Evolutionary conservation across 192 early-diverging fungal species (phyloP), one percentile per base, ranked within the genome.

Genomic region (Coemansia nantahalensis): DNA sequence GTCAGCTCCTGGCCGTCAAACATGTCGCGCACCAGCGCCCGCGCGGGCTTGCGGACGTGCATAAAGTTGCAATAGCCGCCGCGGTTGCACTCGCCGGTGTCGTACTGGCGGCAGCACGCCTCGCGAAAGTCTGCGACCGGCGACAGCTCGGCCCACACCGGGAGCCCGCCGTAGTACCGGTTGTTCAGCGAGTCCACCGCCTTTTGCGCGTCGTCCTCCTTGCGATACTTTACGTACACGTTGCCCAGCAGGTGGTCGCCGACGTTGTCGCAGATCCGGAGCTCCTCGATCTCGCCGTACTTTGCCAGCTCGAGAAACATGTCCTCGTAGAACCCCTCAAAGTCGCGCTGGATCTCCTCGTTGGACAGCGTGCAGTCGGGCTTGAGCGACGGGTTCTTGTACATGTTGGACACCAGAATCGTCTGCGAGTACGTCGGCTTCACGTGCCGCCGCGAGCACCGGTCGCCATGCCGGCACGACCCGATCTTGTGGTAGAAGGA

Each of bases 401-500:
- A 99, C 63, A 99, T 83, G 67, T 97, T 96, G 10, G 93, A 86
- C 34, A 97, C 70, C 6, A 99, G 82, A 14, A 99, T 80, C 9
- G 95, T 98, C 72, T 94, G 95, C 34, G 89, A 90, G 63, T 93
- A 97, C 45, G 87, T 90, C 14, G 97, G 97, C 71, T 95, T 93
- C 48, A 97, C 90, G 54, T 99, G 97, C 71, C 95, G 95, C 54
- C 95, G 81, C 15, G 92, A 93, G 65, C 97, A 97, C 44, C 92
- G 83, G 59, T 99, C 97, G 43, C 94, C 95, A 60, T 97, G 95
- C 16, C 95, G 81, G 65, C 97, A 99, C 31, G 97, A 94, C 24
- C 97, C 97, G 44, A 97, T 99, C 81, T 99, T 97, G 83, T 94
- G 93, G 84, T 98, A 98, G 62, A 97, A 98, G 37, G 90, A 92